A percentile compares a stretch with the other conserved stretches of the same genome.
phyloP scores from a whole-genome alignment of 2,329 filamentous ascomycete genomes.

The Ophiosphaerella herpotricha region DNA sequence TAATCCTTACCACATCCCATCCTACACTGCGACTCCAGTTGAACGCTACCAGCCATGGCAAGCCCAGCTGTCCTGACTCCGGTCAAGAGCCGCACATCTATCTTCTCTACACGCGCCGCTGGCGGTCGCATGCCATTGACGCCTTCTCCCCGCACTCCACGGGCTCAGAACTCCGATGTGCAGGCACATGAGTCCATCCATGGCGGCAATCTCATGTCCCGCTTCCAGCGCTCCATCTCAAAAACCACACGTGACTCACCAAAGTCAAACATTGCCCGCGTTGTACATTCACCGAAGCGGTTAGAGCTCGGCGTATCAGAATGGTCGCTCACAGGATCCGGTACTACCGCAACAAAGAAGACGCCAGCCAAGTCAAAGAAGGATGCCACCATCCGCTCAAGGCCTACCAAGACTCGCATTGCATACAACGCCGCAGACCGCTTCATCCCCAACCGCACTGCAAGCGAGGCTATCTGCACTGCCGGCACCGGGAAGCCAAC shows the following conservation, averaged over 20 bases:
- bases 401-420: constrained; percentile 46
- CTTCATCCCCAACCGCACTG: constrained; percentile 92
- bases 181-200: constrained; percentile 71
- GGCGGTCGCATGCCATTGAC: constrained; percentile 94
- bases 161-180: constrained; percentile 55
- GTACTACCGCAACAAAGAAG: constrained; percentile 53
- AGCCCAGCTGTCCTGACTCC: constrained; percentile 83
- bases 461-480: constrained; percentile 86
- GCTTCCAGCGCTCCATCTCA: constrained; percentile 72
- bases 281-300: constrained; percentile 73
- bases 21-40: constrained; percentile 24
- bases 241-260: constrained; percentile 79
- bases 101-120: constrained; percentile 91
- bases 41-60: constrained; percentile 67
- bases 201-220: constrained; percentile 72
- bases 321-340: constrained; percentile 86
- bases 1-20: constrained; percentile 41
- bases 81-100: constrained; percentile 89
- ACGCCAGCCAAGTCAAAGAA: constrained; percentile 49
- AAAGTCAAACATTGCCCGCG: constrained; percentile 91
- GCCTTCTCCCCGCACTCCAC: constrained; percentile 74
- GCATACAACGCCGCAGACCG: constrained; percentile 77
- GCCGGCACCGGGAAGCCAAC: constrained; percentile 84
- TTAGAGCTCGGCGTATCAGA: constrained; percentile 92
- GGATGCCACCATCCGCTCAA: constrained; percentile 37